Conservation (phyloP, 129 eudicot species). For the Scalesia atractyloides region DNA sequence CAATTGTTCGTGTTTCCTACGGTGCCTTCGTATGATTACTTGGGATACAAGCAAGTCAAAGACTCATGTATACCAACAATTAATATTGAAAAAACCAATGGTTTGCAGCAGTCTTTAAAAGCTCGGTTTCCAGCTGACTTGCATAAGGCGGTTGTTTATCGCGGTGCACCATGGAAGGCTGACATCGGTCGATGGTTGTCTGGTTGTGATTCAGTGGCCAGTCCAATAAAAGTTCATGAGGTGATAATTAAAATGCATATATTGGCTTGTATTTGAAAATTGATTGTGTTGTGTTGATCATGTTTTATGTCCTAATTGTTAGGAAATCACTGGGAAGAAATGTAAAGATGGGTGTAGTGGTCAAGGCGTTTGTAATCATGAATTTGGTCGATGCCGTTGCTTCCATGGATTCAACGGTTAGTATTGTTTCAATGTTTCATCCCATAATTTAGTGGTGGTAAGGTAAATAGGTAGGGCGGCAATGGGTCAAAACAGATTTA, state of each 20-base stretch:
- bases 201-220: slow-evolving; percentile 66
- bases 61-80: slow-evolving; percentile 44
- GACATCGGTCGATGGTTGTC: slow-evolving; percentile 86
- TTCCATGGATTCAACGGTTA: slow-evolving; percentile 92
- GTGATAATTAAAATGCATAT: slow-evolving; percentile 33
- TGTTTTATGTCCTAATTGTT: slow-evolving; percentile 19
- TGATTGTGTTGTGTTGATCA: slow-evolving; percentile 16
- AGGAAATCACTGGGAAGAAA: slow-evolving; percentile 76
- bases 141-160: slow-evolving; percentile 80
- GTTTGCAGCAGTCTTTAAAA: slow-evolving; percentile 39
- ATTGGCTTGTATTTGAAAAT: neutral
- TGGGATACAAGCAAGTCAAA: slow-evolving; percentile 53
- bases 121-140: slow-evolving; percentile 66
- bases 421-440: slow-evolving; percentile 33
- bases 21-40: slow-evolving; percentile 55
- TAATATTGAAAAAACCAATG: slow-evolving; percentile 24
- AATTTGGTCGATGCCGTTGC: slow-evolving; percentile 88
- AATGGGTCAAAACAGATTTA: neutral
- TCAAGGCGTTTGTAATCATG: slow-evolving; percentile 88
- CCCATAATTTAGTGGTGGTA: neutral
- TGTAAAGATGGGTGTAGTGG: slow-evolving; percentile 76
- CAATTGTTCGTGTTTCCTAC: slow-evolving; percentile 66
- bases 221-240: slow-evolving; percentile 63
- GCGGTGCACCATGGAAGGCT: slow-evolving; percentile 96
- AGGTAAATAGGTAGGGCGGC: neutral